These are phyloP conservation scores for Ogataea henricii DNA, from an alignment of 805 yeast species.

Conservation along the genomic window DNA sequence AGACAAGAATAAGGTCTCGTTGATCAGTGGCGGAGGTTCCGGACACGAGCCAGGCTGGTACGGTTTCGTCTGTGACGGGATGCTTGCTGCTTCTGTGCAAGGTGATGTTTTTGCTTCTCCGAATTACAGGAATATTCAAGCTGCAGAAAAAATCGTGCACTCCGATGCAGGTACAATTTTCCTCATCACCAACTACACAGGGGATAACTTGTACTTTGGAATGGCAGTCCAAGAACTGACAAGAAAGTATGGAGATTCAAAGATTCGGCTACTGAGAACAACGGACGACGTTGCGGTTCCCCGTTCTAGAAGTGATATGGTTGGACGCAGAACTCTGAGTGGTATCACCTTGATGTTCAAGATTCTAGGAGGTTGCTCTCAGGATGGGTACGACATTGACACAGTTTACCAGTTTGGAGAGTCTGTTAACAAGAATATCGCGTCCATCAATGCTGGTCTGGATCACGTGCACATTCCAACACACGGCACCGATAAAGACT, in stretches of 20 bases:
- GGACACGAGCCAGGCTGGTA: slow-evolving; percentile 47
- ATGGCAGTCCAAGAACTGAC: slow-evolving; percentile 42
- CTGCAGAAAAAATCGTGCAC: slow-evolving; percentile 39
- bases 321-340: slow-evolving; percentile 41
- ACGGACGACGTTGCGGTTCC: slow-evolving; percentile 41
- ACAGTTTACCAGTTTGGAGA: slow-evolving; percentile 34
- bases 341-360: slow-evolving; percentile 37
- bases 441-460: slow-evolving; percentile 40
- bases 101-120: slow-evolving; percentile 47
- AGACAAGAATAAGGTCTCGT: slow-evolving; percentile 31
- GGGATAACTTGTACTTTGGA: slow-evolving; percentile 42
- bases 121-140: slow-evolving; percentile 39
- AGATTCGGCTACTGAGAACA: slow-evolving; percentile 34
- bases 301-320: slow-evolving; percentile 33
- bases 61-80: slow-evolving; percentile 42
- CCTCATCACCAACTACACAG: slow-evolving; percentile 41
- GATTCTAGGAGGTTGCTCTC: slow-evolving; percentile 37
- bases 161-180: slow-evolving; percentile 39
- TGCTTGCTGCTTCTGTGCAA: slow-evolving; percentile 43
- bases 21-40: slow-evolving; percentile 45
- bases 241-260: slow-evolving; percentile 34
- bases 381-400: slow-evolving; percentile 29
- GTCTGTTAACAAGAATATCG: slow-evolving; percentile 30
- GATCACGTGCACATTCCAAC: slow-evolving; percentile 43
- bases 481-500: slow-evolving; percentile 25